These are phyloP conservation scores for Vitis vinifera DNA, from an alignment of 164 flowering plant species.

Conservation along the genomic window ASM3070453v1 NC_081809.1:25646501-25647000, in stretches of 20 bases:
- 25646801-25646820: slow-evolving; percentile 55
- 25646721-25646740: slow-evolving; percentile 31
- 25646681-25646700: neutral
- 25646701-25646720: slow-evolving; percentile 11
- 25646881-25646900: slow-evolving; percentile 59
- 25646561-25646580: slow-evolving; percentile 6
- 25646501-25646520: slow-evolving; percentile 18
- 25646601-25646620: slow-evolving; percentile 11
- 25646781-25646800: slow-evolving; percentile 48
- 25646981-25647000: no score
- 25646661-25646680: slow-evolving; percentile 1
- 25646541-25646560: neutral
- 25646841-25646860: slow-evolving; percentile 73
- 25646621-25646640: slow-evolving; percentile 5
- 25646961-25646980: no score
- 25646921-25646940: neutral
- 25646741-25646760: slow-evolving; percentile 28
- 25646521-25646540: slow-evolving; percentile 18
- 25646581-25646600: slow-evolving; percentile 35
- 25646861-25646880: slow-evolving; percentile 41
- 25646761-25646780: slow-evolving; percentile 40
- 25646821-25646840: slow-evolving; percentile 74
- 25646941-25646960: neutral
- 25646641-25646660: slow-evolving; percentile 14
- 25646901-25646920: neutral